These are phyloP conservation scores for Penicillium verrucosum DNA, from an alignment of 2,329 filamentous ascomycete species.

Conservation along the genomic window DNA sequence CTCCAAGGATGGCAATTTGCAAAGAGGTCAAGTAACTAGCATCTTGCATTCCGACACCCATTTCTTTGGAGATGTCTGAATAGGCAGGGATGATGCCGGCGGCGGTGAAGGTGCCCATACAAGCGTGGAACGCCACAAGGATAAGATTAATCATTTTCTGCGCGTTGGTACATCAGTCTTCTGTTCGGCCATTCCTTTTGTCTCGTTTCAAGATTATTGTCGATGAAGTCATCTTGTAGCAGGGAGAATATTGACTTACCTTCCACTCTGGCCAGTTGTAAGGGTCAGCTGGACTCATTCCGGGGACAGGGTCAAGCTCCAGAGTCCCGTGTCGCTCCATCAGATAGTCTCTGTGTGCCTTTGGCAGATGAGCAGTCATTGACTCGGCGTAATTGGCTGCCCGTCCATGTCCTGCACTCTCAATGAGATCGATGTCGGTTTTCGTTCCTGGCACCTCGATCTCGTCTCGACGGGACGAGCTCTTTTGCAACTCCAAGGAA, in stretches of 20 bases:
- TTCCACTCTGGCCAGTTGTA: constrained; percentile 58
- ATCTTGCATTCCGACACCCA: constrained; percentile 48
- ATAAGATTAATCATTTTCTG: constrained; percentile 55
- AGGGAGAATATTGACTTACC: constrained; percentile 26
- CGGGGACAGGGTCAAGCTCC: constrained; percentile 54
- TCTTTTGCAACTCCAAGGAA: constrained; percentile 28
- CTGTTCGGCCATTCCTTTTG: neutral
- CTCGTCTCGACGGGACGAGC: constrained; percentile 19
- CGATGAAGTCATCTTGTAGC: neutral
- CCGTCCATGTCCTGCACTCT: constrained; percentile 28
- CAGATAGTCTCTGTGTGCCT: constrained; percentile 47
- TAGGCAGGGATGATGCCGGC: constrained; percentile 57
- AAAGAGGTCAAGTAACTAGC: constrained; percentile 55
- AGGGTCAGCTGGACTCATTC: constrained; percentile 51
- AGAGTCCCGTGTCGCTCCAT: constrained; percentile 54
- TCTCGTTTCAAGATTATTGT: neutral
- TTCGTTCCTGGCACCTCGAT: constrained; percentile 16
- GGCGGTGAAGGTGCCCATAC: constrained; percentile 58
- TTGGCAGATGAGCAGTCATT: constrained; percentile 27
- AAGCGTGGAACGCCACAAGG: constrained; percentile 57
- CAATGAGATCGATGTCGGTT: constrained; percentile 28
- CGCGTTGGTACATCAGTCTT: constrained; percentile 3
- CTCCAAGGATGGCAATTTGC: constrained; percentile 54
- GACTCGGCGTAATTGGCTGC: constrained; percentile 27
- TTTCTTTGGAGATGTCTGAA: constrained; percentile 51